phyloP scores from a whole-genome alignment of 192 early-diverging fungal genomes.

The Coemansia sp. region DNA sequence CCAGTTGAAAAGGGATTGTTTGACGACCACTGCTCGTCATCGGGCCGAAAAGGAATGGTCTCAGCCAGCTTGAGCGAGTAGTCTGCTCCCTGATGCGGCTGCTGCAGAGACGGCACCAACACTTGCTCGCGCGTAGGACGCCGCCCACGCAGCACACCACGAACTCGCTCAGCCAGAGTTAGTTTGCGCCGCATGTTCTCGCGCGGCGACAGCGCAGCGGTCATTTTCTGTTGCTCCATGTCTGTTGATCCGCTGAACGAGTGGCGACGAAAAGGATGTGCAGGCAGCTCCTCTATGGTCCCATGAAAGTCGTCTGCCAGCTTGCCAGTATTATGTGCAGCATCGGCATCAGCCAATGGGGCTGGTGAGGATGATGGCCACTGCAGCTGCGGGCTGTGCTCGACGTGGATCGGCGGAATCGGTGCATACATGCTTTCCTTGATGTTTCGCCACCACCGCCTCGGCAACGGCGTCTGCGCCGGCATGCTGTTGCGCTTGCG shows the following conservation, averaged over 20 bases:
- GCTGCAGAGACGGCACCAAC: neutral
- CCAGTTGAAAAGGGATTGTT: constrained; percentile 16
- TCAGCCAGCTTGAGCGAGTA: constrained; percentile 10
- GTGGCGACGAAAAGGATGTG: constrained; percentile 31
- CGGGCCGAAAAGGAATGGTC: neutral
- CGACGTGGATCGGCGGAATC: constrained; percentile 46
- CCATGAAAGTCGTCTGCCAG: neutral
- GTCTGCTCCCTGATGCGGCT: neutral
- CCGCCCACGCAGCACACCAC: constrained; percentile 29
- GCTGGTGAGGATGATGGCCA: neutral
- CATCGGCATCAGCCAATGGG: neutral
- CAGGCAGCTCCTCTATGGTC: constrained; percentile 15
- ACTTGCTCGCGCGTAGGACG: neutral
- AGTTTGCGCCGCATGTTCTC: constrained; percentile 45
- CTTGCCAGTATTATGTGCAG: neutral
- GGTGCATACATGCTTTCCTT: constrained; percentile 54
- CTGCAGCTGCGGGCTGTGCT: constrained; percentile 5
- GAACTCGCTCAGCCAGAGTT: constrained; percentile 37
- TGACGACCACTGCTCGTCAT: constrained; percentile 1
- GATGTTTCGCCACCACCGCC: constrained; percentile 56
- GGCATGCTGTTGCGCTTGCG: constrained; percentile 16
- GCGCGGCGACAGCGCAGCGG: constrained; percentile 35
- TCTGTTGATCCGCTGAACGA: constrained; percentile 53
- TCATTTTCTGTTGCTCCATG: constrained; percentile 41
- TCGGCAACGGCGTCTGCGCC: constrained; percentile 35